Conservation (phyloP, 192 early-diverging fungal species). For the Radiomyces spectabilis region DNA sequence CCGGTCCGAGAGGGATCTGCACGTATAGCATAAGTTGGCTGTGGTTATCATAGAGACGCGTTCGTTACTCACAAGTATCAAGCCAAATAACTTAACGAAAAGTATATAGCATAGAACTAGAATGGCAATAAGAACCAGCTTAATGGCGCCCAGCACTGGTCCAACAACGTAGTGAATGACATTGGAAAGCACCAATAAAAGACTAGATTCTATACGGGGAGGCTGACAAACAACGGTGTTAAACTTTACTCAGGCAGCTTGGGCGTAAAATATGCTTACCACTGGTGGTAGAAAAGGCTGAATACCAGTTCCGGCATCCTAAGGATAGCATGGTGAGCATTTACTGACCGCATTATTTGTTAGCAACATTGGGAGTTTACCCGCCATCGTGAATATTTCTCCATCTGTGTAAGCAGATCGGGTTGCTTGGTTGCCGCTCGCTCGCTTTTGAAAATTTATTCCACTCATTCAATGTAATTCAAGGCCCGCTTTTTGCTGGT, state of each 20-base stretch:
- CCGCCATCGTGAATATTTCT: slow-evolving; percentile 86
- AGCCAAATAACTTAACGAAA: slow-evolving; percentile 34
- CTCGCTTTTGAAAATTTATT: too few species aligned
- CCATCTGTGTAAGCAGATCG: slow-evolving; percentile 53
- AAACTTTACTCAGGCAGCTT: too few species aligned
- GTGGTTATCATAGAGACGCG: not conserved
- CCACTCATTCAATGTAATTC: too few species aligned
- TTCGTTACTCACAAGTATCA: slow-evolving; percentile 28
- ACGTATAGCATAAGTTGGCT: too few species aligned
- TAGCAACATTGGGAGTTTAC: slow-evolving; percentile 31
- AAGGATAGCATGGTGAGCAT: not conserved
- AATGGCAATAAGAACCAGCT: slow-evolving; percentile 26
- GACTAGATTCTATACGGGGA: slow-evolving; percentile 34
- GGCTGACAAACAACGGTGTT: too few species aligned
- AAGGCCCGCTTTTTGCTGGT: too few species aligned
- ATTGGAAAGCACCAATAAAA: slow-evolving; percentile 19
- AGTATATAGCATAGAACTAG: slow-evolving; percentile 33
- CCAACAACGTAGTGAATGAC: slow-evolving; percentile 34
- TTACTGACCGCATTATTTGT: not conserved
- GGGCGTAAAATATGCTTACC: slow-evolving; percentile 27
- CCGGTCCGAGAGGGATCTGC: slow-evolving; percentile 4
- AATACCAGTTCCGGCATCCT: slow-evolving; percentile 80
- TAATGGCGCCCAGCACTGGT: slow-evolving; percentile 35
- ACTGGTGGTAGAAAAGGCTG: slow-evolving; percentile 80
- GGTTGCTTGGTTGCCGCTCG: too few species aligned